Conservation (phyloP, 441 rosid genomes). For the Brassica balearica region DNA sequence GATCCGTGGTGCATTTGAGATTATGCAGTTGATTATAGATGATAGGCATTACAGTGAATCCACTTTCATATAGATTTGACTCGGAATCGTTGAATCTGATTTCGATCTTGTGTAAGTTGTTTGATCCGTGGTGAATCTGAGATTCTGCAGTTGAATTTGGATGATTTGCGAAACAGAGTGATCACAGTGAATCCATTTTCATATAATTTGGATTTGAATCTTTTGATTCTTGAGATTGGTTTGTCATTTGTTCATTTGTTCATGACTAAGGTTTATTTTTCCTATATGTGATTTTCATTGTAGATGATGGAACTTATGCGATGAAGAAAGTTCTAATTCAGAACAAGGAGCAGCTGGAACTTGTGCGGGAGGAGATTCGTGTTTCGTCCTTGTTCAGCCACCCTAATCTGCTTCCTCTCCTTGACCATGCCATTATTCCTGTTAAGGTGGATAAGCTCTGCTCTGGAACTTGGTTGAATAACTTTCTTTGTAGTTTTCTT, state of each 20-base stretch:
- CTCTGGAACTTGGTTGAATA: background rate
- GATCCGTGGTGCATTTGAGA: background rate
- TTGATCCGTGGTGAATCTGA: background rate
- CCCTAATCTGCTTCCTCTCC: slow-evolving; percentile 92
- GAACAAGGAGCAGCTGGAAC: slow-evolving; percentile 85
- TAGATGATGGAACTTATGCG: slow-evolving; percentile 96
- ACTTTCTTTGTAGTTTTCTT: slow-evolving; percentile 11
- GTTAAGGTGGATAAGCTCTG: slow-evolving; percentile 64
- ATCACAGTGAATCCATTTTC: background rate
- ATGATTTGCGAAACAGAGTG: slow-evolving; percentile 9
- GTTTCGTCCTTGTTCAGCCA: slow-evolving; percentile 94
- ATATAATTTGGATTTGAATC: background rate
- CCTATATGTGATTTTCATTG: slow-evolving; percentile 24
- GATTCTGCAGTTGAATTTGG: background rate
- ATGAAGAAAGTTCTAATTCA: slow-evolving; percentile 99
- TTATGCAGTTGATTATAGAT: background rate
- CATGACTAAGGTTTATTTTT: background rate
- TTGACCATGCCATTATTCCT: slow-evolving; percentile 93
- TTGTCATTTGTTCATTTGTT: slow-evolving; percentile 15
- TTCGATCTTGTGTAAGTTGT: background rate
- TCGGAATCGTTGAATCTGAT: background rate
- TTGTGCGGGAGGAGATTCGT: slow-evolving; percentile 96
- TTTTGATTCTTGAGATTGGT: slow-evolving; percentile 11
- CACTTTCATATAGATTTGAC: too few relatives aligned
- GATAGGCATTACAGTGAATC: background rate